Evolutionary conservation across 2,329 filamentous ascomycete genomes (phyloP), one percentile per base, ranked within the genome.

Genomic region (Fusarium mexicanum): DNA sequence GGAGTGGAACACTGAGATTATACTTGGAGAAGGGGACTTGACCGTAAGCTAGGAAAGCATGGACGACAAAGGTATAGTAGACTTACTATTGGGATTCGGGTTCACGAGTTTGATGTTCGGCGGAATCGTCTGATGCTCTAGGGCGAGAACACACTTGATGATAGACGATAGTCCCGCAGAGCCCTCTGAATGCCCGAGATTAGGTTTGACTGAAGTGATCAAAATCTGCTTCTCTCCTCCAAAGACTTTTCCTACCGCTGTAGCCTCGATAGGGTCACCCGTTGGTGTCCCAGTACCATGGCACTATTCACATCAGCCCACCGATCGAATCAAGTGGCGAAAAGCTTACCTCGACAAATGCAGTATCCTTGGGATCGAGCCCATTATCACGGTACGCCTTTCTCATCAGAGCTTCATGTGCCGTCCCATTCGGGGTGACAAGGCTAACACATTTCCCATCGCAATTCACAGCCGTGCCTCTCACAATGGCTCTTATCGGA

Each of bases 171-270:
- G 37, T 0, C 79, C 80, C 0, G 72, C 73, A 2, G 74, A 72
- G 3, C 72, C 76, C 35, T 79, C 79, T 0, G 71, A 58, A 37
- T 81, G 80, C 3, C 80, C 78, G 20, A 87, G 81, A 46, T 86
- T 76, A 0, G 85, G 83, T 51, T 87, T 87, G 9, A 86, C 53
- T n/a, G 64, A 41, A 5, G 57, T 44, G 50, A 68, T 35, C 5
- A 26, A 46, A 35, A 51, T 16, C 0, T 22, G 3, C 46, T 61
- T 33, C 3, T 43, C 33, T 0, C 50, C 50, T 2, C 57, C 67
- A 47, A 69, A 69, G 4, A 69, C 67, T 2, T 43, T 57, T 1
- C 64, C 64, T 8, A 69, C 64, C 0, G 73, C 73, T 2, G 61
- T 58, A 0, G 64, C 16, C 24, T 76, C 72, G 16, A 76, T 67